A percentile compares a stretch with the other conserved stretches of the same genome.
phyloP scores from a whole-genome alignment of 1,284 basidiomycete genomes.

The Moniliella sp. region DNA sequence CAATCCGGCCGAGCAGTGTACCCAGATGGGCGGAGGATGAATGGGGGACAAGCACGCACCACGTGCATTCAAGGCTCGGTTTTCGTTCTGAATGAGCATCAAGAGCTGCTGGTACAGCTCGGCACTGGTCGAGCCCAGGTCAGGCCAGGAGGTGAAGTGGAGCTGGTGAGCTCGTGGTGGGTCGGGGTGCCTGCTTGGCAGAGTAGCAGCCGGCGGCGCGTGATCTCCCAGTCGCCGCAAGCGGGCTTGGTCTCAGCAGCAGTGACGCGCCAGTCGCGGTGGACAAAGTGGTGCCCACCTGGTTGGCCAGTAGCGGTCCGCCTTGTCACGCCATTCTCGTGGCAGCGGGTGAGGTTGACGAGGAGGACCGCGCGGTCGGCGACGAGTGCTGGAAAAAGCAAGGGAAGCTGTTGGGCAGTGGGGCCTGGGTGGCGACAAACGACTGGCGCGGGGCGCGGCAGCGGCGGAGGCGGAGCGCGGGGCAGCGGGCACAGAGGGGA shows the following conservation, averaged over 20 bases:
- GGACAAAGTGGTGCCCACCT: too few relatives aligned
- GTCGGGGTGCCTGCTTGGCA: neutral
- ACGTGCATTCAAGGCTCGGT: too few relatives aligned
- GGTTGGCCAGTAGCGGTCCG: conserved; percentile 21
- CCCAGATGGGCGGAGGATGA: conserved; percentile 58
- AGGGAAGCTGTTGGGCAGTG: conserved; percentile 62
- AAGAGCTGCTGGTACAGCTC: conserved; percentile 10
- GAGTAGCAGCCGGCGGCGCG: too few relatives aligned
- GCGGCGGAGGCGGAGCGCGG: neutral
- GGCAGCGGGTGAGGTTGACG: conserved; percentile 25
- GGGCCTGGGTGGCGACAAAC: conserved; percentile 89
- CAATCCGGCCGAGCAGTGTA: conserved; percentile 47
- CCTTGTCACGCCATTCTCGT: conserved; percentile 17
- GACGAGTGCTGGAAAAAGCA: conserved; percentile 47
- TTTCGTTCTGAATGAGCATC: too few relatives aligned
- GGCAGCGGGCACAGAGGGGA: too few relatives aligned
- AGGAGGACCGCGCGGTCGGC: conserved; percentile 7
- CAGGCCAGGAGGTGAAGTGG: conserved; percentile 57
- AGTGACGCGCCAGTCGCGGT: too few relatives aligned
- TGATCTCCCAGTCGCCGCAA: too few relatives aligned
- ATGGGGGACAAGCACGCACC: too few relatives aligned
- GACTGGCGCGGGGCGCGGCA: conserved; percentile 24
- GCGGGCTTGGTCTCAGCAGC: too few relatives aligned
- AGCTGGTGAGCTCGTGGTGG: conserved; percentile 42
- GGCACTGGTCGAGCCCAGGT: conserved; percentile 49